Evolutionary conservation across 192 early-diverging fungal species (phyloP), one percentile per base, ranked within the genome.

Genomic region (Gryganskiella cystojenkinii): DNA sequence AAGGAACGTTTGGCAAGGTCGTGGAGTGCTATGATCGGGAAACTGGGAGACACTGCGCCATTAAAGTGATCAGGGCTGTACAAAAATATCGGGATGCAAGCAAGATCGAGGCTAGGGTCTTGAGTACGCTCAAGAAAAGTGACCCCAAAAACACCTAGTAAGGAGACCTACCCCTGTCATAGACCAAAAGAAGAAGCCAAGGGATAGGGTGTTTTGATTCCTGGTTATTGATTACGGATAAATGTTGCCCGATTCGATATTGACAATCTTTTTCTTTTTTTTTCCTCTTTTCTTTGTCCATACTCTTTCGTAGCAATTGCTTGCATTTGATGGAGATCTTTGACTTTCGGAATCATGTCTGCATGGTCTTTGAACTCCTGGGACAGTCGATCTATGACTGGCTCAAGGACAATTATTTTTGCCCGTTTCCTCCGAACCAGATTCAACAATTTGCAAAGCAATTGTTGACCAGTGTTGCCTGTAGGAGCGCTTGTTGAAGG

Each of bases 1-100:
- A 98, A 81, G 98, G 98, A 13, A 99, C 98, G 3, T 99, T 97
- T 87, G 98, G 98, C 78, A 96, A 96, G 82, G 98, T 99, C 13
- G 91, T 96, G 59, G 91, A 97, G 78, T 95, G 92, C 44, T 90
- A 80, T 60, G 96, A 98, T 79, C 83, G 84, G 10, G 80, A 84
- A 0, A 75, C 72, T 20, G 83, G 83, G 14, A 80, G 70, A 20
- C 76, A 85, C 53, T 86, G 87, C 52, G 98, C 98, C 3, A 92
- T 99, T 61, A 99, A 99, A 81, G 93, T 99, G 31, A 96, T 99
- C 53, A 89, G 95, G 25, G 90, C 95, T 0, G 83, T 97, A 34
- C 93, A 91, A 72, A 99, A 99, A 81, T 99, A 99, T 85, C 85
- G 91, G 31, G 96, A 99, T 28, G 98, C 98, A 0, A 91, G 94